A percentile compares a stretch with the other conserved stretches of the same genome.
phyloP scores from a whole-genome alignment of 2,329 filamentous ascomycete species.

The Dryadomyces sulphureus region DNA sequence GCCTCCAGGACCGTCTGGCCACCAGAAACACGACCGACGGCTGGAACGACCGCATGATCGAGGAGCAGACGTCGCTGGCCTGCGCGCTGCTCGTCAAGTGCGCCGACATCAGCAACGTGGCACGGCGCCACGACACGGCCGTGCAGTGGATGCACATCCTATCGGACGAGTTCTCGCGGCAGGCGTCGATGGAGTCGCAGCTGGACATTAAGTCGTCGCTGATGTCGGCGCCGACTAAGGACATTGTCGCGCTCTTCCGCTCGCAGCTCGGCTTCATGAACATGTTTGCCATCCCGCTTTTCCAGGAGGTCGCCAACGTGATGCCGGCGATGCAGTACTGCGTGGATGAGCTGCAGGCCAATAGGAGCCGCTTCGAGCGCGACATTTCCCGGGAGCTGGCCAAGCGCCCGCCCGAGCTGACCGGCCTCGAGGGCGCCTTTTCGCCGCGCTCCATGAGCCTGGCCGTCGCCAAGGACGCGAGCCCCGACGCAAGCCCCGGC shows the following conservation, averaged over 20 bases:
- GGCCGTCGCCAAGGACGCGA: conserved; percentile 15
- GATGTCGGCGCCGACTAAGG: conserved; percentile 71
- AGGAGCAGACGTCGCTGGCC: conserved; percentile 65
- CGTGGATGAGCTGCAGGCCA: conserved; percentile 64
- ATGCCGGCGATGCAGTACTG: conserved; percentile 75
- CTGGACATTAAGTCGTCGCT: conserved; percentile 78
- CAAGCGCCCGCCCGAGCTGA: conserved; percentile 25
- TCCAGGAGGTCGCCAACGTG: conserved; percentile 74
- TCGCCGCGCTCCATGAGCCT: conserved; percentile 31
- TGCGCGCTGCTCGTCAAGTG: conserved; percentile 94
- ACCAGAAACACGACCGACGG: conserved; percentile 50
- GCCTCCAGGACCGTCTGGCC: conserved; percentile 63
- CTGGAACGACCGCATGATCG: conserved; percentile 63
- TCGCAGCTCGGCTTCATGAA: conserved; percentile 96
- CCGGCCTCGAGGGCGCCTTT: conserved; percentile 25
- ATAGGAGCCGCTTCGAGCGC: conserved; percentile 59
- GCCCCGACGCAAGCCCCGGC: too few species aligned
- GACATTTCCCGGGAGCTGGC: conserved; percentile 50
- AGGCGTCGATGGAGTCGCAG: conserved; percentile 81
- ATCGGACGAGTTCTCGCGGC: conserved; percentile 89
- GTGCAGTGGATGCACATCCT: conserved; percentile 83
- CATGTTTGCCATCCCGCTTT: conserved; percentile 83
- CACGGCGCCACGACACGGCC: conserved; percentile 69
- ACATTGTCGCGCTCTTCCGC: conserved; percentile 67
- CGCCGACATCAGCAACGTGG: conserved; percentile 96